Percentiles rank a stretch among this genome's conserved stretches.
Evolutionary conservation across 169 alveolate species (phyloP).

Genomic region (Babesia divergens): DNA sequence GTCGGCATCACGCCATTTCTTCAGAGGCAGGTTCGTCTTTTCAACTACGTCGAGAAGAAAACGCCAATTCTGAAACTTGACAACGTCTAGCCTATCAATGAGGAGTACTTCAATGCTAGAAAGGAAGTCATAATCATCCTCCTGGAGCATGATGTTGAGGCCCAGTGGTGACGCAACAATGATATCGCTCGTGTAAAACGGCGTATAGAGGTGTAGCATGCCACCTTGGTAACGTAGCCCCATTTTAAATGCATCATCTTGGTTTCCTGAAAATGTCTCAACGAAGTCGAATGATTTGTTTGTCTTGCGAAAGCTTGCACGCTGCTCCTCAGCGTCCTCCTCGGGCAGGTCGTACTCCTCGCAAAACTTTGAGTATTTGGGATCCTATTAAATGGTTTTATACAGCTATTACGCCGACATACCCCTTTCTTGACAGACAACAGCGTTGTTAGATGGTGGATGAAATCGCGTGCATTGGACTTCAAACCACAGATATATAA

Average conservation of each 20-base stretch:
- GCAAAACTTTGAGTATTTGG: conserved; percentile 67
- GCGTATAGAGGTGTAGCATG: conserved; percentile 74
- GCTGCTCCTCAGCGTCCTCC: conserved; percentile 63
- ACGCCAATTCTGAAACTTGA: conserved; percentile 85
- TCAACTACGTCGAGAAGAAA: conserved; percentile 67
- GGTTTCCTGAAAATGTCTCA: conserved; percentile 73
- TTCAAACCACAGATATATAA: conserved; percentile 75
- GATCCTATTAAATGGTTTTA: conserved; percentile 32
- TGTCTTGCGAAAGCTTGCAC: conserved; percentile 53
- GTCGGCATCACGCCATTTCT: conserved; percentile 73
- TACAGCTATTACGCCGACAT: background rate
- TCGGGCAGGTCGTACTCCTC: conserved; percentile 66
- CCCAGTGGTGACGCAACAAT: conserved; percentile 89
- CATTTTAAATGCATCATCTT: conserved; percentile 82
- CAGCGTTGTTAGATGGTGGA: conserved; percentile 61
- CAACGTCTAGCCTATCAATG: conserved; percentile 80
- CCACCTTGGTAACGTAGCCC: conserved; percentile 80
- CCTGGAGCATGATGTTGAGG: conserved; percentile 44
- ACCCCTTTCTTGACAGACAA: conserved; percentile 69
- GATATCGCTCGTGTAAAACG: conserved; percentile 82
- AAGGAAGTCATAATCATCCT: conserved; percentile 76
- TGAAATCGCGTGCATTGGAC: conserved; percentile 71
- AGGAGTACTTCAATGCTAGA: conserved; percentile 84
- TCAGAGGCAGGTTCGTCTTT: conserved; percentile 62
- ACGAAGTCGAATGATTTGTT: conserved; percentile 66